These are phyloP conservation scores for Coemansia sp. DNA, from an alignment of 192 early-diverging fungal species.

Conservation along the genomic window DNA sequence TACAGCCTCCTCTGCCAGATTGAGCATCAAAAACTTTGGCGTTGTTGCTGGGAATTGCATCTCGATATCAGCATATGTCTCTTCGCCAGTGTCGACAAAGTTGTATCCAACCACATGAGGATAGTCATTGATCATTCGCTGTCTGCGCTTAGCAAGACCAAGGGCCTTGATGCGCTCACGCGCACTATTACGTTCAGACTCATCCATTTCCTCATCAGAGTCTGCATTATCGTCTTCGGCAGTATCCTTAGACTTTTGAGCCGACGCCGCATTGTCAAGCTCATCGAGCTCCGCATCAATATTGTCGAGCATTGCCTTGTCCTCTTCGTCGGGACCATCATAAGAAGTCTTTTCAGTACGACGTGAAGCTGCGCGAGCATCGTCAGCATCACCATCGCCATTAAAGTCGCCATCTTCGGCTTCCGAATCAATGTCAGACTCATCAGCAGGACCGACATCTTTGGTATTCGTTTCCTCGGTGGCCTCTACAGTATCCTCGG, in stretches of 20 bases:
- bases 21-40: slow-evolving; percentile 94
- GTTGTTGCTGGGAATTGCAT: slow-evolving; percentile 86
- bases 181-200: slow-evolving; percentile 44
- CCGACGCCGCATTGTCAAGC: slow-evolving; percentile 24
- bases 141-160: slow-evolving; percentile 25
- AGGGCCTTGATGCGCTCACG: slow-evolving; percentile 30
- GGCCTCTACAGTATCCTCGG: slow-evolving; percentile 30
- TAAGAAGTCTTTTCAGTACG: slow-evolving; percentile 69
- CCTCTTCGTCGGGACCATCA: slow-evolving; percentile 86
- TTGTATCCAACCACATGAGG: slow-evolving; percentile 66
- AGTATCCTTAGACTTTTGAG: slow-evolving; percentile 16
- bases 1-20: slow-evolving; percentile 76
- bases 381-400: slow-evolving; percentile 73
- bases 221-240: slow-evolving; percentile 29
- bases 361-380: slow-evolving; percentile 61
- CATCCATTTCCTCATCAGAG: slow-evolving; percentile 49
- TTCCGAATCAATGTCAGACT: slow-evolving; percentile 38
- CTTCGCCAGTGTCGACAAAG: slow-evolving; percentile 34
- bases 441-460: slow-evolving; percentile 24
- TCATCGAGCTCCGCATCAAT: slow-evolving; percentile 53
- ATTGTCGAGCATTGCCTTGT: slow-evolving; percentile 57
- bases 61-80: slow-evolving; percentile 54
- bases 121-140: slow-evolving; percentile 56
- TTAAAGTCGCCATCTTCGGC: slow-evolving; percentile 54
- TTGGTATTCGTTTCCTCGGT: slow-evolving; percentile 30